Percentiles rank a stretch among this genome's conserved stretches.
phyloP scores from a whole-genome alignment of 1,284 basidiomycete genomes.

The Leucoagaricus sp. region DNA sequence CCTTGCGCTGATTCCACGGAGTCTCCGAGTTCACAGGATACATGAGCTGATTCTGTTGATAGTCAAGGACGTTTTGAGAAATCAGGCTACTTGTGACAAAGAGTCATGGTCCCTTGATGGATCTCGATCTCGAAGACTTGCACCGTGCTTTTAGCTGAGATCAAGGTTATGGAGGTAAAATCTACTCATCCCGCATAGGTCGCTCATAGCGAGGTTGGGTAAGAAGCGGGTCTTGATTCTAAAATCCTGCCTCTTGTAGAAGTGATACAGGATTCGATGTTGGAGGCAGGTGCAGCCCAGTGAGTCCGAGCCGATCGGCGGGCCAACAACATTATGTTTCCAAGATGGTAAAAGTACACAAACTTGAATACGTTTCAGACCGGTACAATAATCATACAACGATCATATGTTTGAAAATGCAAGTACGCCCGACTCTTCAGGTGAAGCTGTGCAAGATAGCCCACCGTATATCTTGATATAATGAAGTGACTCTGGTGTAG shows the following conservation, averaged over 20 bases:
- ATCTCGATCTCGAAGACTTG: slow-evolving; percentile 8
- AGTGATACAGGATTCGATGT: not conserved
- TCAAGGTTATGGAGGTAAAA: slow-evolving; percentile 9
- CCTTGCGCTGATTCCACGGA: not conserved
- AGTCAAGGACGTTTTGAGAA: not conserved
- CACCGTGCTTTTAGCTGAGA: slow-evolving; percentile 4
- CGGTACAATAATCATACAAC: too few relatives aligned
- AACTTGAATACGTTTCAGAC: not conserved
- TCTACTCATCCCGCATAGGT: not conserved
- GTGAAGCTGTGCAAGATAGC: too few relatives aligned
- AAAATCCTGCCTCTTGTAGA: too few relatives aligned
- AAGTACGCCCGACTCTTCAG: not conserved
- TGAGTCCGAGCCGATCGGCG: slow-evolving; percentile 8
- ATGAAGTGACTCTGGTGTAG: not conserved
- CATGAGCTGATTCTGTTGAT: not conserved
- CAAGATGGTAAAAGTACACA: not conserved
- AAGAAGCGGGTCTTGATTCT: too few relatives aligned
- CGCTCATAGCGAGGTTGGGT: not conserved
- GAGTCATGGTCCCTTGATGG: slow-evolving; percentile 5
- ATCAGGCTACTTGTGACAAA: not conserved
- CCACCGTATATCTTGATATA: not conserved
- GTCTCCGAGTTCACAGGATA: slow-evolving; percentile 10
- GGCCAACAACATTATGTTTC: not conserved
- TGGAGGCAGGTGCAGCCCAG: not conserved
- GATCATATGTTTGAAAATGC: too few relatives aligned